Conservation (phyloP, 2,329 filamentous ascomycete genomes). For the Uncinocarpus reesii region DNA sequence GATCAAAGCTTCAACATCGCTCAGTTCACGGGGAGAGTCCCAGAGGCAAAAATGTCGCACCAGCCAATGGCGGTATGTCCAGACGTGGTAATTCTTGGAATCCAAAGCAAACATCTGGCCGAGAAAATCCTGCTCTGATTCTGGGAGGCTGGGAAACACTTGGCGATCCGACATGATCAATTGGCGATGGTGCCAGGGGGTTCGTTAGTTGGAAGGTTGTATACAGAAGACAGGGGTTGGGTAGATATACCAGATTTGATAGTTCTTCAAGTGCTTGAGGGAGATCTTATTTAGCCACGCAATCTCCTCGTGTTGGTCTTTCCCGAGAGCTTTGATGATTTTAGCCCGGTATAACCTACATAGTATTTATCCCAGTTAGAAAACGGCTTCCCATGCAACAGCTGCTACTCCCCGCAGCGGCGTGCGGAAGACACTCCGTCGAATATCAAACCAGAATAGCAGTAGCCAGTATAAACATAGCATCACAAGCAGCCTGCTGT, state of each 20-base stretch:
- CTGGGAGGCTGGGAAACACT: slow-evolving; percentile 46
- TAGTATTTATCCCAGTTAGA: not conserved
- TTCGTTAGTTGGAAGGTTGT: slow-evolving; percentile 24
- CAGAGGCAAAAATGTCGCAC: slow-evolving; percentile 54
- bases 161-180: slow-evolving; percentile 40
- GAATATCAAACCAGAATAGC: no score
- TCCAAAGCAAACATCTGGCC: slow-evolving; percentile 71
- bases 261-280: slow-evolving; percentile 83
- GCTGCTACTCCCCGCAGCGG: no score
- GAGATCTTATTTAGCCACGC: slow-evolving; percentile 78
- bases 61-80: slow-evolving; percentile 81
- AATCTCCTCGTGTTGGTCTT: slow-evolving; percentile 61
- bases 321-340: slow-evolving; percentile 57
- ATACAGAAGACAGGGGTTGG: not conserved
- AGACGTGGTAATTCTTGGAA: slow-evolving; percentile 97
- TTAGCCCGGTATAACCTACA: slow-evolving; percentile 71
- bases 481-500: no score
- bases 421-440: no score
- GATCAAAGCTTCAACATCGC: slow-evolving; percentile 62
- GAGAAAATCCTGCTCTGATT: slow-evolving; percentile 65
- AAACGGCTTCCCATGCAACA: not conserved
- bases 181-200: slow-evolving; percentile 51
- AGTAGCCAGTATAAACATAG: no score
- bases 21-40: slow-evolving; percentile 52
- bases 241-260: slow-evolving; percentile 71